phyloP scores from a whole-genome alignment of 2,329 filamentous ascomycete genomes.

The Drechslerella coelobrocha region DNA sequence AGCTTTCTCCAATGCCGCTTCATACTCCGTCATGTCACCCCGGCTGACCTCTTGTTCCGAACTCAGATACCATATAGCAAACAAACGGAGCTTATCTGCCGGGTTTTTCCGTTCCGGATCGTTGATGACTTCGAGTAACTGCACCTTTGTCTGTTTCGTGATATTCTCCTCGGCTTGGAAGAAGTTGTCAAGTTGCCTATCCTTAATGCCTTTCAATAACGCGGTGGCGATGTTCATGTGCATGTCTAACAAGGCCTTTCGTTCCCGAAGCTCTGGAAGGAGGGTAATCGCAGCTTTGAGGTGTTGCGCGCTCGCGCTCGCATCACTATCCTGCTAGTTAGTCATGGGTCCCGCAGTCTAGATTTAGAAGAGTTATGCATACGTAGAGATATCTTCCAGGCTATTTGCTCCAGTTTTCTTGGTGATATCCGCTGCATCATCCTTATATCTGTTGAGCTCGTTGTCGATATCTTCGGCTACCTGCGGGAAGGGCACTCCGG shows the following conservation, averaged over 20 bases:
- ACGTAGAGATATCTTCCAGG: constrained; percentile 77
- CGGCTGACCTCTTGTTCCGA: constrained; percentile 87
- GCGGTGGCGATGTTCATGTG: constrained; percentile 98
- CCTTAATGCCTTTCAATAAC: constrained; percentile 81
- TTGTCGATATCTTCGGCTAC: constrained; percentile 95
- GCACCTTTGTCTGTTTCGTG: constrained; percentile 85
- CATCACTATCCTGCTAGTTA: constrained; percentile 68
- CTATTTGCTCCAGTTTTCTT: constrained; percentile 93
- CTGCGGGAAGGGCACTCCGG: constrained; percentile 87
- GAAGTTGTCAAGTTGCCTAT: constrained; percentile 92
- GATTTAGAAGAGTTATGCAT: not conserved
- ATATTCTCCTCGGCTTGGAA: constrained; percentile 95
- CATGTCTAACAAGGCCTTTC: constrained; percentile 93
- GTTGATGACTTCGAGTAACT: constrained; percentile 85
- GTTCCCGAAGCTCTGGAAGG: constrained; percentile 86
- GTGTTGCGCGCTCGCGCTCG: constrained; percentile 86
- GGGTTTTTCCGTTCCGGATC: constrained; percentile 81
- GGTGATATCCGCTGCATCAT: constrained; percentile 91
- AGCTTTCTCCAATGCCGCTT: constrained; percentile 77
- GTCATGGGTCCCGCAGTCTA: constrained; percentile 40
- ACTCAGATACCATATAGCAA: constrained; percentile 90
- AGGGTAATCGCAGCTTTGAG: constrained; percentile 94
- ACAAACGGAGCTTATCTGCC: constrained; percentile 86
- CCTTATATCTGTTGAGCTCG: constrained; percentile 91
- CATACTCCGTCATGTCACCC: constrained; percentile 82